Base-by-base conservation (phyloP, 176 grass and related monocot species). In the Paspalum vaginatum region DNA sequence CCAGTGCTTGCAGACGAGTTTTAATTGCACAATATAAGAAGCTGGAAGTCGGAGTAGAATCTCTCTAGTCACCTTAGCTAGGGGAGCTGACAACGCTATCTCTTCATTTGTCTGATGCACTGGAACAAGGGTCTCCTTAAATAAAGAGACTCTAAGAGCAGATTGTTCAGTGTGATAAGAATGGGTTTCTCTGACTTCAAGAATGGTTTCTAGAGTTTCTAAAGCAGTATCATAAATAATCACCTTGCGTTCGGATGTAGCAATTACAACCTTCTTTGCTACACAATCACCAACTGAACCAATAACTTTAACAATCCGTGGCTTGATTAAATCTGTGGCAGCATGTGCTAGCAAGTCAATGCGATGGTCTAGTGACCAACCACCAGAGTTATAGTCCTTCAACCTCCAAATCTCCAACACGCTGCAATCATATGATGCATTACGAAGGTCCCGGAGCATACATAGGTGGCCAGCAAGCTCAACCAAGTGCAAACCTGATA, bases 21-120 rank as follows among this genome's bases (percentile, higher is more conserved):
- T 85, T 2, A 12, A 79, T 32, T 20, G 44, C 37, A 51, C 6
- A 2, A 32, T 50, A 13, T 20, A 85, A 45, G 44, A 42, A 37
- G 24, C 76, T 11, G 46, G 83, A 26, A 79, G 76, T 44, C 68
- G 47, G 38, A 85, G 66, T 6, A n/a, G 25, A 76, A 73, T 79
- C 84, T 86, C 59, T 25, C 39, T 64, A 6, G 49, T 26, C 8
- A 48, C 76, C 68, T 73, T 65, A 25, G 59, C 57, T 24, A 55
- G 10, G 18, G 57, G 24, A 65, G 39, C 46, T 11, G 84, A 56
- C 3, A 86, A 12, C 2, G 65, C 22, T 5, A 47, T 65, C 59
- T 86, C 84, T 47, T 79, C 48, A n/a, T 48, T 72, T 65, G 84
- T 80, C 63, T 64, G 72, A 48, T 65, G 76, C 58, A 86, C 40